Percentiles rank a stretch among this genome's conserved stretches.
These are phyloP conservation scores for Angomonas deanei DNA, from an alignment of 208 protist genomes.

Conservation along the genomic window DNA sequence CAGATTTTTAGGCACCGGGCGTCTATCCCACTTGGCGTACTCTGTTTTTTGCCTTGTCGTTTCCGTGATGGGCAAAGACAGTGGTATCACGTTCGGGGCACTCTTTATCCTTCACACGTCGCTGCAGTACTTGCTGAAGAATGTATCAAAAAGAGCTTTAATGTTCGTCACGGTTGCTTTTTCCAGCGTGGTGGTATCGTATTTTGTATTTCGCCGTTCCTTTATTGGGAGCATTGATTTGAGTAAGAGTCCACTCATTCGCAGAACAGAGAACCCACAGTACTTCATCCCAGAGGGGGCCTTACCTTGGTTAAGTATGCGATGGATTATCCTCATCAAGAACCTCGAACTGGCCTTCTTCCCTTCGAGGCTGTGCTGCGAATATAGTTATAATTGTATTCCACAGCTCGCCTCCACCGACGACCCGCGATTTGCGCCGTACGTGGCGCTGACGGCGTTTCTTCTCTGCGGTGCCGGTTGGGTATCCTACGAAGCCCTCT, in stretches of 20 bases:
- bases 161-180: slow-evolving; percentile 12
- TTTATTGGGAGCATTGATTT: slow-evolving; percentile 54
- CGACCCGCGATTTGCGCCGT: slow-evolving; percentile 34
- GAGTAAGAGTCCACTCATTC: slow-evolving; percentile 31
- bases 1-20: slow-evolving; percentile 12
- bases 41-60: slow-evolving; percentile 9
- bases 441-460: slow-evolving; percentile 12
- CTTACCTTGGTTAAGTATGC: slow-evolving; percentile 38
- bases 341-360: slow-evolving; percentile 84
- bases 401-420: slow-evolving; percentile 34
- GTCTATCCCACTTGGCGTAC: neutral
- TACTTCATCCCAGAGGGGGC: slow-evolving; percentile 35
- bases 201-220: slow-evolving; percentile 37
- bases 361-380: slow-evolving; percentile 69
- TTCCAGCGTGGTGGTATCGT: slow-evolving; percentile 25
- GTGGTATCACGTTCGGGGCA: slow-evolving; percentile 62
- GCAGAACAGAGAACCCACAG: slow-evolving; percentile 82
- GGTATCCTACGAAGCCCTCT: slow-evolving; percentile 15
- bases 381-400: slow-evolving; percentile 90
- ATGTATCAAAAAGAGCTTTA: neutral
- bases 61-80: slow-evolving; percentile 71
- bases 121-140: slow-evolving; percentile 22
- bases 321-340: slow-evolving; percentile 60
- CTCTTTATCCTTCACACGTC: slow-evolving; percentile 48
- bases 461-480: neutral